These are phyloP conservation scores for Oxyria digyna DNA, from an alignment of 148 eudicot species.

Conservation along the genomic window DNA sequence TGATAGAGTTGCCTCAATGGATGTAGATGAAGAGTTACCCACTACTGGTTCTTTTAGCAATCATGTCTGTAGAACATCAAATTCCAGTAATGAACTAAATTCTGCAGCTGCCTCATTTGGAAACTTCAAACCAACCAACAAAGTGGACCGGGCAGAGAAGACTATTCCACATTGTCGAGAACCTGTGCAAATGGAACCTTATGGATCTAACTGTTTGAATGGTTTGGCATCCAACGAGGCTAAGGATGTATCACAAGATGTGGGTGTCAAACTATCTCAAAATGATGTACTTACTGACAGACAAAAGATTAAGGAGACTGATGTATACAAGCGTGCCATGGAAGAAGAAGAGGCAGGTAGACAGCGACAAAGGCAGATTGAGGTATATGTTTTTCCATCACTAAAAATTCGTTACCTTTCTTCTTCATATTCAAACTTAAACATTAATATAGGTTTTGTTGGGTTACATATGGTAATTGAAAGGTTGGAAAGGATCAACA, in stretches of 20 bases:
- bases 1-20: not conserved
- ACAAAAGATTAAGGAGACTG: constrained; percentile 84
- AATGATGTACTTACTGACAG: constrained; percentile 36
- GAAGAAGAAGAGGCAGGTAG: constrained; percentile 78
- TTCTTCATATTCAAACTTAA: not conserved
- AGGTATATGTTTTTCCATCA: constrained; percentile 25
- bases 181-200: not conserved
- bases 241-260: not conserved
- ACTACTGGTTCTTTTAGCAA: not conserved
- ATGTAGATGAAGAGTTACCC: not conserved
- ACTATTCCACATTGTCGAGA: not conserved
- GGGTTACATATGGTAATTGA: not conserved
- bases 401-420: not conserved
- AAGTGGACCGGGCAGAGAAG: not conserved
- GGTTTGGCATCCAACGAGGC: not conserved
- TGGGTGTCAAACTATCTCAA: constrained; percentile 9
- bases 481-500: not conserved
- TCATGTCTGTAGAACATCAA: not conserved
- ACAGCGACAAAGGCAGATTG: constrained; percentile 41
- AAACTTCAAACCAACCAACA: not conserved
- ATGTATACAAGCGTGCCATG: constrained; percentile 67
- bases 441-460: not conserved
- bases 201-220: not conserved
- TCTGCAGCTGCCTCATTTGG: not conserved
- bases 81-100: not conserved